These are phyloP conservation scores for Ballota nigra DNA, from an alignment of 257 asterid genomes.

Conservation along the genomic window DNA sequence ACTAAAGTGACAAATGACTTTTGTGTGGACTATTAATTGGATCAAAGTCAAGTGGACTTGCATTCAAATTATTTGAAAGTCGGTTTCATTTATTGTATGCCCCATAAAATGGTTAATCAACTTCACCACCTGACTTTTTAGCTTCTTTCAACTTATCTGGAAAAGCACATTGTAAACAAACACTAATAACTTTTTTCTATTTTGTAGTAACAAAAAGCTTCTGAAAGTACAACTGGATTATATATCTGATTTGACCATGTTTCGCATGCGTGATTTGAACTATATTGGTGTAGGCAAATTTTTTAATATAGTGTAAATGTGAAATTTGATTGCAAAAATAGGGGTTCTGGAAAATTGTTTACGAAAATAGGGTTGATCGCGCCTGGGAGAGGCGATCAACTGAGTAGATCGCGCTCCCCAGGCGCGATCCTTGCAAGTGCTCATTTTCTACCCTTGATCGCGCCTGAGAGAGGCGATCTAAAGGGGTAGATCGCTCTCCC, in stretches of 20 bases:
- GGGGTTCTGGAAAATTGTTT: too few relatives aligned
- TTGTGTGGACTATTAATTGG: neutral
- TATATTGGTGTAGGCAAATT: too few relatives aligned
- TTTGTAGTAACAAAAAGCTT: neutral
- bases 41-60: neutral
- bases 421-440: too few relatives aligned
- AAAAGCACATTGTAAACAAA: neutral
- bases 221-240: neutral
- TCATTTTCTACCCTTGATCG: too few relatives aligned
- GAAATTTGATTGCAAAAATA: too few relatives aligned
- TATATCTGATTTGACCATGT: neutral
- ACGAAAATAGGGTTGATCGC: too few relatives aligned
- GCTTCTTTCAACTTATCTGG: constrained; percentile 14
- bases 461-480: too few relatives aligned
- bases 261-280: neutral
- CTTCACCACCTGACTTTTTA: neutral
- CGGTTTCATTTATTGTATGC: constrained; percentile 8
- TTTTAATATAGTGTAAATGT: too few relatives aligned
- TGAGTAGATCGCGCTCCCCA: too few relatives aligned
- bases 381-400: too few relatives aligned
- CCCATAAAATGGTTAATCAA: constrained; percentile 5
- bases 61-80: neutral
- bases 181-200: neutral
- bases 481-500: too few relatives aligned
- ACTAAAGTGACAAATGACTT: neutral